Percentiles rank a stretch among this genome's conserved stretches.
phyloP scores from a whole-genome alignment of 192 early-diverging fungal species.

The Backusella luteola region DNA sequence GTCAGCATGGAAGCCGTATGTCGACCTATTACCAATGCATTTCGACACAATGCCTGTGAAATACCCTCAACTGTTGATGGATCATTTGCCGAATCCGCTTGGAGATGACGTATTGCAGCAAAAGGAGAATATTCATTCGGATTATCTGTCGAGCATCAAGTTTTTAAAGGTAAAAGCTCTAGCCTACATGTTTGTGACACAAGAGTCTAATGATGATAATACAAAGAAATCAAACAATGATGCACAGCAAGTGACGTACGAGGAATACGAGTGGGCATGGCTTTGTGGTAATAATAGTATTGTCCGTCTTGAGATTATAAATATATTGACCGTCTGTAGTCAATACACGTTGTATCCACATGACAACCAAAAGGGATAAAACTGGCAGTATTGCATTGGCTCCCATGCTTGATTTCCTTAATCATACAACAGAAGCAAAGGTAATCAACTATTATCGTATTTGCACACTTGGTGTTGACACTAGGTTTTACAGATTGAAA shows the following conservation, averaged over 20 bases:
- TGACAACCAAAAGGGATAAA: slow-evolving; percentile 40
- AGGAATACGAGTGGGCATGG: slow-evolving; percentile 60
- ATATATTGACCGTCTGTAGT: slow-evolving; percentile 30
- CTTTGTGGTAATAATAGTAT: slow-evolving; percentile 47
- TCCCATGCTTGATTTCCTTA: slow-evolving; percentile 75
- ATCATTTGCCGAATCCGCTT: slow-evolving; percentile 40
- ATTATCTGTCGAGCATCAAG: slow-evolving; percentile 29
- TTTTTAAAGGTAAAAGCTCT: slow-evolving; percentile 27
- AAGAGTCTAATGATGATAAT: not conserved
- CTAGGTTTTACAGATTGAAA: slow-evolving; percentile 39
- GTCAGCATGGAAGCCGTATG: slow-evolving; percentile 46
- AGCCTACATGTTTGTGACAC: not conserved
- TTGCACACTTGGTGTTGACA: too few relatives aligned
- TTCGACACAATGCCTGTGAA: slow-evolving; percentile 54
- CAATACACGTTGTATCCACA: slow-evolving; percentile 58
- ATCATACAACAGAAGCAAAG: slow-evolving; percentile 61
- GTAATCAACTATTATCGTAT: slow-evolving; percentile 15
- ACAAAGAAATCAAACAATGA: slow-evolving; percentile 20
- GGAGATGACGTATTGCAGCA: slow-evolving; percentile 45
- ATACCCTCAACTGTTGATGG: slow-evolving; percentile 35
- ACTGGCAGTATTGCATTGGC: slow-evolving; percentile 63
- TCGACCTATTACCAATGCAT: slow-evolving; percentile 47
- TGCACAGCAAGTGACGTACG: slow-evolving; percentile 27
- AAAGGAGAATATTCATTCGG: slow-evolving; percentile 43
- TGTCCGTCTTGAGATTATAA: not conserved